A percentile compares a stretch with the other conserved stretches of the same genome.
Conservation (phyloP, 2,329 filamentous ascomycete genomes). For the Colletotrichum sublineola region DNA sequence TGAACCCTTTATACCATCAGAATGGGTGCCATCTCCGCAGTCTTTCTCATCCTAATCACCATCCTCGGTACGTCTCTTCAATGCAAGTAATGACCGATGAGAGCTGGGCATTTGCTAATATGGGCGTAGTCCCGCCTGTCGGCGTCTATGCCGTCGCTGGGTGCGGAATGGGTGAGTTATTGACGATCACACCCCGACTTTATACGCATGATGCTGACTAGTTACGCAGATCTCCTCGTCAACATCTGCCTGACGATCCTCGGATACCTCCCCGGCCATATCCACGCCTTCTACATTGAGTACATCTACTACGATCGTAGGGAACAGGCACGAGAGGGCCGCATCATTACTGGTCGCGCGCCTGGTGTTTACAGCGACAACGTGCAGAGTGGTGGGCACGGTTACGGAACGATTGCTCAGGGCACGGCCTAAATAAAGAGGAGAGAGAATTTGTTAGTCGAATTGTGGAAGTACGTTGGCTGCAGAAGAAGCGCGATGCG, state of each 20-base stretch:
- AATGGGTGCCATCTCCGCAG: slow-evolving; percentile 64
- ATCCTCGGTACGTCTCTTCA: slow-evolving; percentile 60
- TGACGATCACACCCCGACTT: background rate
- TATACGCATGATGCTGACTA: slow-evolving; percentile 9
- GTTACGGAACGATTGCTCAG: slow-evolving; percentile 66
- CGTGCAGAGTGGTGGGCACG: slow-evolving; percentile 76
- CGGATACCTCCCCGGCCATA: slow-evolving; percentile 82
- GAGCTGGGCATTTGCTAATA: slow-evolving; percentile 42
- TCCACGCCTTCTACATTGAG: slow-evolving; percentile 85
- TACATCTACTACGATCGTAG: slow-evolving; percentile 85
- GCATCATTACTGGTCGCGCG: slow-evolving; percentile 65
- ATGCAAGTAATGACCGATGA: too few relatives aligned
- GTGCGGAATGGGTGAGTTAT: slow-evolving; percentile 66
- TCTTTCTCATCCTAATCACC: slow-evolving; percentile 66
- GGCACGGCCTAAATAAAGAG: slow-evolving; percentile 12
- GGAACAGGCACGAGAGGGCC: slow-evolving; percentile 72
- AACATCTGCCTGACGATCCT: slow-evolving; percentile 77
- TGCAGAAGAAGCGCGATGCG: background rate
- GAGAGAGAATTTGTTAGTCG: background rate
- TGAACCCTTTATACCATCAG: slow-evolving; percentile 46
- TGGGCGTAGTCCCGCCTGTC: slow-evolving; percentile 71
- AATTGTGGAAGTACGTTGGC: background rate
- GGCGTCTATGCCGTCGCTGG: slow-evolving; percentile 75
- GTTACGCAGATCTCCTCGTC: slow-evolving; percentile 67
- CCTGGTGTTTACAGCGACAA: slow-evolving; percentile 80